phyloP scores from a whole-genome alignment of 1,139 yeast species.

The Trichomonascaceae sp. region DNA sequence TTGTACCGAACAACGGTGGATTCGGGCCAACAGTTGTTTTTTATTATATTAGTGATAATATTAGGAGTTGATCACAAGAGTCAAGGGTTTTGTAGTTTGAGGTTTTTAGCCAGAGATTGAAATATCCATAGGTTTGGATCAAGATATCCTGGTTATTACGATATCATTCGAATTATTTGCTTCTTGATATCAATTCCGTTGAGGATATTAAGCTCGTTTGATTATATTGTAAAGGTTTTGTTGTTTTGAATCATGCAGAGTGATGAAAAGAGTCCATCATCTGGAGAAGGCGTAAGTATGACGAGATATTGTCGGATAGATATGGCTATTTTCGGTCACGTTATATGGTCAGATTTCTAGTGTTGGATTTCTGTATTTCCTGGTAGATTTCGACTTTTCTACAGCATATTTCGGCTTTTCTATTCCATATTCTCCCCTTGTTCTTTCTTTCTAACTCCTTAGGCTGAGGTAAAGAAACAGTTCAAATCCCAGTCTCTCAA shows the following conservation, averaged over 20 bases:
- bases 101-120: background rate
- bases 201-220: background rate
- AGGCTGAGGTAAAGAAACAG: conserved; percentile 22
- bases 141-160: background rate
- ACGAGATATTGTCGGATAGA: background rate
- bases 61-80: background rate
- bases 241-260: background rate
- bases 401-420: background rate
- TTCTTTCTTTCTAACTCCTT: background rate
- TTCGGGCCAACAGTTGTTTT: background rate
- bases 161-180: background rate
- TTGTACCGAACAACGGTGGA: background rate
- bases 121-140: background rate
- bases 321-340: background rate
- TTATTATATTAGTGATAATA: background rate
- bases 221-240: background rate
- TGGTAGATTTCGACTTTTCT: background rate
- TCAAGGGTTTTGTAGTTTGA: background rate
- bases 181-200: background rate
- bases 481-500: conserved; percentile 37
- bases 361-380: background rate
- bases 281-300: background rate
- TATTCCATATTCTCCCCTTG: background rate
- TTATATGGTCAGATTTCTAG: no score
- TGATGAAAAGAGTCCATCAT: background rate